Conservation (phyloP, 2,329 filamentous ascomycete species). For the Alternaria sp. region DNA sequence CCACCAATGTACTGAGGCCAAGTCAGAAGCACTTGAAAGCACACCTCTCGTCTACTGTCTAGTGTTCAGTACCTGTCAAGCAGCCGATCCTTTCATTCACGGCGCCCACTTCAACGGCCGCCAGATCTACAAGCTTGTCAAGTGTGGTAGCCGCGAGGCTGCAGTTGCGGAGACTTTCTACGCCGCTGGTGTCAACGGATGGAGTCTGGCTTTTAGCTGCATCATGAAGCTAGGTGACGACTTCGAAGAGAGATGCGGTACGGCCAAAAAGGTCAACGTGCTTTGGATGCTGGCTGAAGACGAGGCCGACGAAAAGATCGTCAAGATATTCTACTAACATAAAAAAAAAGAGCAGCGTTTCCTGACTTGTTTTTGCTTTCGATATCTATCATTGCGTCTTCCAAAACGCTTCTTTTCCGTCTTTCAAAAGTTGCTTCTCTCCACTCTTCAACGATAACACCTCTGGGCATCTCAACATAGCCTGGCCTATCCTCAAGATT, state of each 20-base stretch:
- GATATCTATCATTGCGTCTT: not conserved
- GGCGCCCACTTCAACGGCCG: constrained; percentile 20
- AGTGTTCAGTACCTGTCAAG: constrained; percentile 33
- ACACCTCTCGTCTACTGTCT: constrained; percentile 34
- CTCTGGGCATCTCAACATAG: not conserved
- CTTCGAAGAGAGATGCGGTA: constrained; percentile 22
- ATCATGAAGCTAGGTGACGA: constrained; percentile 34
- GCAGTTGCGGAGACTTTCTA: constrained; percentile 40
- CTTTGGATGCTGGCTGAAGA: constrained; percentile 36
- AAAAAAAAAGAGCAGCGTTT: not conserved
- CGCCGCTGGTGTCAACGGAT: constrained; percentile 36
- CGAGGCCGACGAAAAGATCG: constrained; percentile 14
- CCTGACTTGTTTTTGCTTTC: not conserved
- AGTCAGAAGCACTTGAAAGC: constrained; percentile 30
- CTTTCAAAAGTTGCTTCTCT: not conserved
- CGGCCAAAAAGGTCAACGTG: constrained; percentile 26
- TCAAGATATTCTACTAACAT: constrained; percentile 41
- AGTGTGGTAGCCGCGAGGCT: constrained; percentile 41
- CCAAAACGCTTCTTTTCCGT: not conserved
- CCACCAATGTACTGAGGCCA: constrained; percentile 34
- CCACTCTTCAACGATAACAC: too few species aligned
- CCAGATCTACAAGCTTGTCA: constrained; percentile 39
- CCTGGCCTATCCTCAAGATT: not conserved
- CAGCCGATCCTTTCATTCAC: constrained; percentile 17
- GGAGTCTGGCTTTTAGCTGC: constrained; percentile 42